Conservation (phyloP, 1,139 yeast species). For the Debaryomyces udenii region DNA sequence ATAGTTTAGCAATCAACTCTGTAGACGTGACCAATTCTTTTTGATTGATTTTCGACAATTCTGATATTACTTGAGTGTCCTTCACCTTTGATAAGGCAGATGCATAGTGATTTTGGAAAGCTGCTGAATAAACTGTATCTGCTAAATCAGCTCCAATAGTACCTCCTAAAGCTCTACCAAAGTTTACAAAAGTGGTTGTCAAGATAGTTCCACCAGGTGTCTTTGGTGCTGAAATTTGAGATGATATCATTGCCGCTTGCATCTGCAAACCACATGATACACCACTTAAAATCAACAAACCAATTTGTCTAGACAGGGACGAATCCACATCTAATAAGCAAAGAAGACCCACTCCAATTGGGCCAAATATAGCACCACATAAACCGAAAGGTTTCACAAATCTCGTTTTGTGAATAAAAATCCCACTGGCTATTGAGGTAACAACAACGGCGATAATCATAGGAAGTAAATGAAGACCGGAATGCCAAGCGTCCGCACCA, state of each 20-base stretch:
- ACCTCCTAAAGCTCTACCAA: conserved; percentile 35
- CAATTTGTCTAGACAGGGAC: conserved; percentile 31
- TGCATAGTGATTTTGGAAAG: conserved; percentile 25
- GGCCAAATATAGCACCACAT: conserved; percentile 28
- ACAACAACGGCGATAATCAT: conserved; percentile 38
- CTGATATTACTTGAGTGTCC: conserved; percentile 20
- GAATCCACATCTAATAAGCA: conserved; percentile 36
- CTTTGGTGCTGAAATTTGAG: conserved; percentile 35
- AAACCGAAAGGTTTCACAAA: conserved; percentile 35
- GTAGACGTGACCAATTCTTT: conserved; percentile 23
- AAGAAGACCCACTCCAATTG: conserved; percentile 40
- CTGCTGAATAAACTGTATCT: conserved; percentile 37
- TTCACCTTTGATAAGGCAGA: conserved; percentile 22
- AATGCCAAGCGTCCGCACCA: conserved; percentile 35
- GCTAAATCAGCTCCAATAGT: conserved; percentile 36
- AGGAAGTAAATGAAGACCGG: conserved; percentile 44
- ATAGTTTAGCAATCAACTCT: conserved; percentile 21
- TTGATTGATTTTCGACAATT: conserved; percentile 22
- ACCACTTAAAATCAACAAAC: conserved; percentile 37
- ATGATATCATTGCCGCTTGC: conserved; percentile 28
- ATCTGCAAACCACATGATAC: conserved; percentile 29
- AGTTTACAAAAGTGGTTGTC: conserved; percentile 38
- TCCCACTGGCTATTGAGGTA: conserved; percentile 32
- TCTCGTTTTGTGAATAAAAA: conserved; percentile 31
- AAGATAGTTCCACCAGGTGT: conserved; percentile 36